Base-by-base conservation (phyloP, 768 basidiomycete genomes). In the Mycena chlorophos region DNA sequence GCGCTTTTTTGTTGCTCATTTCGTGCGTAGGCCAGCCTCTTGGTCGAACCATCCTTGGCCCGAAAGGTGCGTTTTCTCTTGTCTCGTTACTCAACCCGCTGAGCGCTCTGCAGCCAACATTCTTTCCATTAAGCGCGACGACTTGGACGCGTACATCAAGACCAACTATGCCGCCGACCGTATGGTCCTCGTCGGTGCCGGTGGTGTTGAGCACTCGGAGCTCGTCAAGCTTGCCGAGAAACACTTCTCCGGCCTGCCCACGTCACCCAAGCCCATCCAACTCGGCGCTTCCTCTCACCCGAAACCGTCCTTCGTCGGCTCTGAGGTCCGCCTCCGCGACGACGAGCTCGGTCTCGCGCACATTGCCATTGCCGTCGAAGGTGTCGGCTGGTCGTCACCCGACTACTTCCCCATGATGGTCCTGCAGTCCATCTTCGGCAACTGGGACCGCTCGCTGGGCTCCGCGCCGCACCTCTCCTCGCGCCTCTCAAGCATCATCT, bases 331-430 rank as follows among this genome's bases (percentile, higher is more conserved):
- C 65, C 75, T 98, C 58, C 89, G 96, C 46, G 93, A 99, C 70
- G 97, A 98, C 75, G 87, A 88, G 53, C 77, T 89, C 69, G 81
- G 87, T 23, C 94, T 92, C 5, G 89, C 90, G 56, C 89, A 98
- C 78, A 82, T 99, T 67, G 96, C 96, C 60, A 89, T 99, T 66
- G 93, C 97, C 27, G 94, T 98, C 43, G 95, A 98, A 71, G 97
- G 97, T 71, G 95, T 96, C 54, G 87, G 93, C 73, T 98, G 96
- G 95, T 91, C 88, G 65, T 94, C 90, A 10, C 94, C 96, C 26
- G 97, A 99, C 75, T 98, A 98, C 81, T 98, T 92, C 86, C 93
- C 95, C 58, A 96, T 99, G 95, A 86, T 98, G 77, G 94, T 93
- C 69, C 91, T 97, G 88, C 92, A 96, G 73, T 87, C 85, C 66